Base-by-base conservation (phyloP, 768 basidiomycete species). In the Kwoniella sp. region DNA sequence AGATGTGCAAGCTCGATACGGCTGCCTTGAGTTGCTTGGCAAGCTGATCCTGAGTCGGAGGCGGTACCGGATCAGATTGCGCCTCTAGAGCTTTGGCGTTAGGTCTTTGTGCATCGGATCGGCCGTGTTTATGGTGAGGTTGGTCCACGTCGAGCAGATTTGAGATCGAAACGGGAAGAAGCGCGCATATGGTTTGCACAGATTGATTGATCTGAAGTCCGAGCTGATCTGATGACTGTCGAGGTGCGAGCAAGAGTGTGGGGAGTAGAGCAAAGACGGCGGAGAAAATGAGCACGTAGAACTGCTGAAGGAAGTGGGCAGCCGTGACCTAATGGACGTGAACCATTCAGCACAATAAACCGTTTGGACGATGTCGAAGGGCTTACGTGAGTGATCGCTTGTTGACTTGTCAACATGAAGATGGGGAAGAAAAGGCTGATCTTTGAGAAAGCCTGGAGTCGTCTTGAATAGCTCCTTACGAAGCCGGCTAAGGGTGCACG, bases 381-480 rank as follows among this genome's bases (percentile, higher is more conserved):
- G 33, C 60, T 52, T 30, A 70, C 70, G 40, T 47, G 9, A 12
- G 64, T 65, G 33, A 70, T 56, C 15, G 33, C 33, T 49, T 73
- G 72, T 27, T 56, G 22, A 46, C 48, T 37, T 2, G 76, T 77
- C 37, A 74, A 40, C 10, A 64, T 54, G 67, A 77, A 77, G 24
- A 77, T 71, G 0, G 76, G 69, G 36, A 72, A 71, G 64, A 77
- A 74, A 4, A 77, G 36, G 2, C 50, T 63, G 25, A 77, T 77
- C 22, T 74, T 58, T 17, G 69, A 64, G 15, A 68, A 68, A 2
- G 64, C 63, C 3, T 66, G 69, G 21, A 77, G 54, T 9, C 60
- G 59, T 15, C 70, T 62, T n/a, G 55, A 55, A 36, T 59, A 60
- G 51, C 69, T 74, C 22, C 72, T 37, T 4, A 71, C 49, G 54